Base-by-base conservation (phyloP, 2,329 filamentous ascomycete genomes). In the Ceratocystis cacaofunesta region DNA sequence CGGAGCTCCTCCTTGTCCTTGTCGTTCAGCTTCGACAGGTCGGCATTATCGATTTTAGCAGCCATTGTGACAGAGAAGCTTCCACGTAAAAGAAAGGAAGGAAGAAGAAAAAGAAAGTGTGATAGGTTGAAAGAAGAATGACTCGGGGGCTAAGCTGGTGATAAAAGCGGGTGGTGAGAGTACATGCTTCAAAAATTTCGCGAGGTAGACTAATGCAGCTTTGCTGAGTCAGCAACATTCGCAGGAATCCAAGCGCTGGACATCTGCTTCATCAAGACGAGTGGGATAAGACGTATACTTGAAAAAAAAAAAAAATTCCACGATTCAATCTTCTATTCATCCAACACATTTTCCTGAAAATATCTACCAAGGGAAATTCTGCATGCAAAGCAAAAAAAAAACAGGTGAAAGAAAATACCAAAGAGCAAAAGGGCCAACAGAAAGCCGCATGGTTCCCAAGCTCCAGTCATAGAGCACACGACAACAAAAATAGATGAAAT, bases 1-100 rank as follows among this genome's bases (percentile, higher is more conserved):
- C 90, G 89, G 55, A 99, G 82, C 77, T 97, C 91, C 69, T 85
- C 80, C 82, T 91, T 94, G 77, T 96, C 91, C 72, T 83, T 82
- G 68, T 89, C 86, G 72, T 83, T 88, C 73, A 96, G 86, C 76
- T 85, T 85, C 72, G 84, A 82, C 70, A 92, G 78, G 72, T 92
- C 88, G 72, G 85, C 71, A 68, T 80, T 77, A 67, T 79, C 77
- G 72, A 82, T 73, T 25, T 68, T 68, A 36, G 66, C 63, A 52
- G 58, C 32, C 75, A 77, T 77, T 44, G 43, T 70, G 67, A 65
- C 68, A 65, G 65, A 58, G 62, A 5, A 60, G 46, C 30, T 44
- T 25, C 50, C 17, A 58, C 43, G 22, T 30, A 61, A 22, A 32
- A 25, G 22, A 57, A n/a, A 62, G 61, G 22, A 41, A 36, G 28